phyloP scores from a whole-genome alignment of 2,329 filamentous ascomycete species.

The Neoarthrinium moseri region DNA sequence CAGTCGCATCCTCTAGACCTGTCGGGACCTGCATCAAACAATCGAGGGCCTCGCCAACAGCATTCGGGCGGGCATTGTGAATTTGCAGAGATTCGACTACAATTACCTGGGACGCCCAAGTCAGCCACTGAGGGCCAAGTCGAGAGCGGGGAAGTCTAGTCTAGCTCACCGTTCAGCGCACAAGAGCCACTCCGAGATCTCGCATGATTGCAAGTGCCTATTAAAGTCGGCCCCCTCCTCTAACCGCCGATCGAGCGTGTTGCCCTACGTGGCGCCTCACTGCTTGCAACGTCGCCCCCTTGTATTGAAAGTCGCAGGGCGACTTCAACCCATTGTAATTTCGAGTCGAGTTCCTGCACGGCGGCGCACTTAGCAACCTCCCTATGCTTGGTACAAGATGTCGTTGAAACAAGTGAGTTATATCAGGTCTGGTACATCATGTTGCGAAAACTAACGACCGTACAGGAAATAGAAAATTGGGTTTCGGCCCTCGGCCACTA shows the following conservation, averaged over 20 bases:
- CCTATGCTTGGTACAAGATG: constrained; percentile 17
- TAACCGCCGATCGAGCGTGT: constrained; percentile 4
- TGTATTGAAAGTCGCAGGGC: constrained; percentile 10
- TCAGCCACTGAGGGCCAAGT: constrained; percentile 1
- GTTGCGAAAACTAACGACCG: constrained; percentile 11
- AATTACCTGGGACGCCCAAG: too few species aligned
- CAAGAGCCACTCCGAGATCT: constrained; percentile 1
- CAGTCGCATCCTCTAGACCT: constrained; percentile 7
- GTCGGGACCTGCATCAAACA: constrained; percentile 6
- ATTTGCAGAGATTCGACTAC: constrained; percentile 3
- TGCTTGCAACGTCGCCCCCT: neutral
- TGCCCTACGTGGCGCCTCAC: neutral
- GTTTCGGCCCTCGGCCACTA: constrained; percentile 87
- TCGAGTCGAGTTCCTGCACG: too few species aligned
- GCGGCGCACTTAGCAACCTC: neutral
- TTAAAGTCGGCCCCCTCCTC: constrained; percentile 6
- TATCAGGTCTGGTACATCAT: neutral
- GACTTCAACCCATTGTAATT: neutral
- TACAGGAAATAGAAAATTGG: constrained; percentile 97
- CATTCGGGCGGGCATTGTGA: constrained; percentile 1
- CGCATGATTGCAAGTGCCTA: neutral
- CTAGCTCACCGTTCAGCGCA: neutral
- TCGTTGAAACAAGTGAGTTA: constrained; percentile 31
- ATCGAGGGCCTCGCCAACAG: neutral
- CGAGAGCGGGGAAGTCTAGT: constrained; percentile 7